These are phyloP conservation scores for Pseudogymnoascus pannorum DNA, from an alignment of 2,329 filamentous ascomycete species.

Conservation along the genomic window DNA sequence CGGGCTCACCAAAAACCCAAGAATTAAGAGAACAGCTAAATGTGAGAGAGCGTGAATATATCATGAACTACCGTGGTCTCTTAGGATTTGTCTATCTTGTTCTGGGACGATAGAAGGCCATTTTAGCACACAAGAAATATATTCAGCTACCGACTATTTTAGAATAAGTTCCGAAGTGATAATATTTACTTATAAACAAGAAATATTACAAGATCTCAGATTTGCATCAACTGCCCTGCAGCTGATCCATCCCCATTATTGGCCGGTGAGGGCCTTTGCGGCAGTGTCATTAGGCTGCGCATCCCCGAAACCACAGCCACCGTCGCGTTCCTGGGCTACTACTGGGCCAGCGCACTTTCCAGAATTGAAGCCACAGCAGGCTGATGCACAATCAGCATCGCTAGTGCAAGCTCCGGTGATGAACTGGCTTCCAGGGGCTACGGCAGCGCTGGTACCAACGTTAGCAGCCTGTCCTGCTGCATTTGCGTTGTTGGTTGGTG, in stretches of 20 bases:
- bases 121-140: not conserved
- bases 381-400: constrained; percentile 28
- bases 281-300: constrained; percentile 14
- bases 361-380: constrained; percentile 27
- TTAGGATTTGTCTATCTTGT: constrained; percentile 1
- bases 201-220: not conserved
- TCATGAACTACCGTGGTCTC: not conserved
- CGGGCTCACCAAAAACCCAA: not conserved
- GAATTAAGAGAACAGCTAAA: not conserved
- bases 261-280: constrained; percentile 10
- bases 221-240: not conserved
- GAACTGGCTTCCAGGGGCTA: constrained; percentile 26
- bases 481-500: not conserved
- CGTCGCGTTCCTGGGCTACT: constrained; percentile 28
- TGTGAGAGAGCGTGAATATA: not conserved
- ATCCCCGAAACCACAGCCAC: constrained; percentile 29
- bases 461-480: not conserved
- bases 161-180: not conserved
- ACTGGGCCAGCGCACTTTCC: constrained; percentile 30
- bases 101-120: not conserved
- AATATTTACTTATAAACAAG: not conserved
- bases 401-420: constrained; percentile 30
- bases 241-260: not conserved
- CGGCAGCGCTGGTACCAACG: not conserved
- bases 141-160: not conserved